Percentiles rank a stretch among this genome's conserved stretches.
Evolutionary conservation across 176 grass and related monocot species (phyloP).

Genomic region (Avena atlantica): DNA sequence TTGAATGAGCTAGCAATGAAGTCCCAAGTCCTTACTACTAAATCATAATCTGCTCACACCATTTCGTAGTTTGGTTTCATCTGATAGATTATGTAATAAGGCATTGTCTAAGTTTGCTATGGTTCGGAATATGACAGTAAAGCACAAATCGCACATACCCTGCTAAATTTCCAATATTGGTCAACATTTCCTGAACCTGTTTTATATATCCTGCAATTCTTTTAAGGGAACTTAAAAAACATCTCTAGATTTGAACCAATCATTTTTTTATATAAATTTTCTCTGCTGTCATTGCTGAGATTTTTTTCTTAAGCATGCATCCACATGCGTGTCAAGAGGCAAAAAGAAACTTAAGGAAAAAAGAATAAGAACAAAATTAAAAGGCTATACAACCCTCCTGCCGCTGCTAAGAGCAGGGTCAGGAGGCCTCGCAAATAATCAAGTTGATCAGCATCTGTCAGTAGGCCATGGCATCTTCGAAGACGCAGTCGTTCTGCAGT

Average conservation of each 20-base stretch:
- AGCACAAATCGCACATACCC: neutral
- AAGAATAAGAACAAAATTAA: neutral
- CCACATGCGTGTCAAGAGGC: neutral
- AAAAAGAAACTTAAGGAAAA: neutral
- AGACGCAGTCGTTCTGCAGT: neutral
- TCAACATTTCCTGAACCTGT: neutral
- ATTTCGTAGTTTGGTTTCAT: slow-evolving; percentile 18
- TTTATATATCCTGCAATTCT: neutral
- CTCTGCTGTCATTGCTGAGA: neutral
- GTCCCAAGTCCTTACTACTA: slow-evolving; percentile 11
- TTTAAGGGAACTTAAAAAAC: neutral
- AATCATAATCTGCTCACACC: neutral
- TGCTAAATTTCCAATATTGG: neutral
- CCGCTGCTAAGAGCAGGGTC: neutral
- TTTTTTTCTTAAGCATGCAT: neutral
- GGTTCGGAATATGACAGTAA: slow-evolving; percentile 3
- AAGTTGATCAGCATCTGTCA: neutral
- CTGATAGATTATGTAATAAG: neutral
- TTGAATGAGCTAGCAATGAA: slow-evolving; percentile 3
- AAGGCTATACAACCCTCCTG: neutral
- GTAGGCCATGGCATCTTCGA: neutral
- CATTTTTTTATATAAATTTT: slow-evolving; percentile 10
- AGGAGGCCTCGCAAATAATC: neutral
- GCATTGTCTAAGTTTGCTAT: neutral
- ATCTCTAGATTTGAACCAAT: neutral